Evolutionary conservation across 2,329 filamentous ascomycete genomes (phyloP).

Genomic region (Trichoderma atrobrunneum): DNA sequence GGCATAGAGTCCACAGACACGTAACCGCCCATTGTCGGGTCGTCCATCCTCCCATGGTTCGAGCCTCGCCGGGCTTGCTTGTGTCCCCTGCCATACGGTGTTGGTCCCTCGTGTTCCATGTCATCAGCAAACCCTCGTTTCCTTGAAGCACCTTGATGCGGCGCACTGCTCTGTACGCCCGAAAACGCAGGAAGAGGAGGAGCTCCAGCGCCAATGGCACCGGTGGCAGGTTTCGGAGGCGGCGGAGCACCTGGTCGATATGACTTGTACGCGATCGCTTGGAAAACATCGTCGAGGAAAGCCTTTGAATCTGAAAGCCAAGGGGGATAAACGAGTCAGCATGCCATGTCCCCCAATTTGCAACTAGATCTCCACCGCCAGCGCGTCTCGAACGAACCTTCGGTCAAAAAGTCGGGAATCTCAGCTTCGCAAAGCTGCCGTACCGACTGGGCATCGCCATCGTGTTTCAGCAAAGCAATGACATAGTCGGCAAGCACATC

Average conservation of each 20-base stretch:
- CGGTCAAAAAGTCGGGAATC: constrained; percentile 71
- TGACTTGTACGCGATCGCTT: constrained; percentile 59
- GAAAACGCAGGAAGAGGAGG: background rate
- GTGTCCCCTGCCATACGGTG: constrained; percentile 41
- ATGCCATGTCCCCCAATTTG: background rate
- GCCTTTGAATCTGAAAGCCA: constrained; percentile 33
- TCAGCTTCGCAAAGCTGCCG: constrained; percentile 67
- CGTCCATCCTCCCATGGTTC: constrained; percentile 28
- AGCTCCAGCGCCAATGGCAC: constrained; percentile 6
- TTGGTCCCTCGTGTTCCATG: constrained; percentile 27
- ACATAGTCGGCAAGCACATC: constrained; percentile 84
- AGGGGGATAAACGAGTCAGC: background rate
- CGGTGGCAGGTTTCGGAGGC: constrained; percentile 30
- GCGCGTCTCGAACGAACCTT: constrained; percentile 42
- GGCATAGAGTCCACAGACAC: constrained; percentile 14
- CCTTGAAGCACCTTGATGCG: constrained; percentile 23
- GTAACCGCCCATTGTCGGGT: constrained; percentile 24
- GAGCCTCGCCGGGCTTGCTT: constrained; percentile 61
- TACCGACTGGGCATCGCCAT: constrained; percentile 63
- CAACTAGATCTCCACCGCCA: background rate
- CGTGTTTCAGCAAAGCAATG: constrained; percentile 70
- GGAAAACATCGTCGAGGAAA: constrained; percentile 71
- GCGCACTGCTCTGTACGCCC: background rate
- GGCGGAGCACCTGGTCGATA: constrained; percentile 56
- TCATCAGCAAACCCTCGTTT: constrained; percentile 38